phyloP scores from a whole-genome alignment of 495 filamentous ascomycete genomes.

The Aspergillus panamensis region DNA sequence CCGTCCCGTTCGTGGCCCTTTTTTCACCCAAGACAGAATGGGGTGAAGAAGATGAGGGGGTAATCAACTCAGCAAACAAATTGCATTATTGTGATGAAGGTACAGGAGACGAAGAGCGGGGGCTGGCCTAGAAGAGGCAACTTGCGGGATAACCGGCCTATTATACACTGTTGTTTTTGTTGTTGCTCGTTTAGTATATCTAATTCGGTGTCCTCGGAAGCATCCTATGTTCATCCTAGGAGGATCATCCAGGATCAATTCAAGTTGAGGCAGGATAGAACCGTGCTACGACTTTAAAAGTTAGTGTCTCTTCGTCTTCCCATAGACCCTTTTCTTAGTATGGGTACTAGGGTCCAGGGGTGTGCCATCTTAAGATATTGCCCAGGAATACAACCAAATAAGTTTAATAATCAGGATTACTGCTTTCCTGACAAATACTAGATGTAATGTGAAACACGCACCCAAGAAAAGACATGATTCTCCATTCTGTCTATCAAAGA shows the following conservation, averaged over 20 bases:
- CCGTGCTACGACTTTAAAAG: background rate
- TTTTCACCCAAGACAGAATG: background rate
- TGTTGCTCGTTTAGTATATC: background rate
- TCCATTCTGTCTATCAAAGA: too few relatives aligned
- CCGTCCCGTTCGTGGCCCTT: slow-evolving; percentile 5
- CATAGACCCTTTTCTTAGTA: background rate
- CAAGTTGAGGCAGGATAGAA: background rate
- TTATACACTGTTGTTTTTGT: background rate
- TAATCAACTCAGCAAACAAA: background rate
- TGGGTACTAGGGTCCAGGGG: background rate
- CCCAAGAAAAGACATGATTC: background rate
- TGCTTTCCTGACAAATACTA: background rate
- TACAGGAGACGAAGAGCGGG: background rate
- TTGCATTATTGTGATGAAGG: background rate
- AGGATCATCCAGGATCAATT: background rate
- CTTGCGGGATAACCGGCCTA: too few relatives aligned
- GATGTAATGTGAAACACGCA: background rate
- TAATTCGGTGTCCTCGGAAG: background rate
- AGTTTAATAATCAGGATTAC: background rate
- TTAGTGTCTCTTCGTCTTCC: too few relatives aligned
- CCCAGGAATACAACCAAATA: background rate
- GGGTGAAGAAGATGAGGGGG: too few relatives aligned
- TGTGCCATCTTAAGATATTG: background rate
- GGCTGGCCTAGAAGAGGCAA: background rate
- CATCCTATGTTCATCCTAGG: background rate